These are phyloP conservation scores for Solanum ossicruentum DNA, from an alignment of 257 asterid genomes.

Conservation along the genomic window DNA sequence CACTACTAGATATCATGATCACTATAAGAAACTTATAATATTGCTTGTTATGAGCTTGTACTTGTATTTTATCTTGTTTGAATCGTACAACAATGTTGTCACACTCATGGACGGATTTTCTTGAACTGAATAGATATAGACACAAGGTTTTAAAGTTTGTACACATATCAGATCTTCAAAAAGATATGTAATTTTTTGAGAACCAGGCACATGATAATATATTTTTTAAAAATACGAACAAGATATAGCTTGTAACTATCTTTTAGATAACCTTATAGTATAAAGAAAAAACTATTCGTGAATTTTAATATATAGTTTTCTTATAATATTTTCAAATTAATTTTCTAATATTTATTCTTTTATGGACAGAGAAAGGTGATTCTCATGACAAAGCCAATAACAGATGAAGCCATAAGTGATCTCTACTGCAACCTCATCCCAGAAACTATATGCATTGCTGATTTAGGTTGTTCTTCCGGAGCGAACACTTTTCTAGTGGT, in stretches of 20 bases:
- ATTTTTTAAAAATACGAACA: no score
- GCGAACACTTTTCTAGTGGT: slow-evolving; percentile 7
- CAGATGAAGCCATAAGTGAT: slow-evolving; percentile 26
- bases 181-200: background rate
- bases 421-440: background rate
- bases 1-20: no score
- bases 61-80: no score
- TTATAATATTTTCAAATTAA: background rate
- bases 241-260: no score
- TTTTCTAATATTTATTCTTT: background rate
- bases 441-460: background rate
- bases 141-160: background rate
- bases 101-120: no score
- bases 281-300: background rate
- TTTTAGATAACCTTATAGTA: no score
- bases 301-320: background rate
- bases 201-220: background rate
- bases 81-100: no score
- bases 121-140: no score
- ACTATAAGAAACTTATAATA: no score
- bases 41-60: no score
- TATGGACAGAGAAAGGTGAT: slow-evolving; percentile 27
- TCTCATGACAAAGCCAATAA: slow-evolving; percentile 24
- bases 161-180: background rate
- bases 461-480: slow-evolving; percentile 10